These are phyloP conservation scores for Aspergillus nanangensis DNA, from an alignment of 495 filamentous ascomycete species.

Conservation along the genomic window DNA sequence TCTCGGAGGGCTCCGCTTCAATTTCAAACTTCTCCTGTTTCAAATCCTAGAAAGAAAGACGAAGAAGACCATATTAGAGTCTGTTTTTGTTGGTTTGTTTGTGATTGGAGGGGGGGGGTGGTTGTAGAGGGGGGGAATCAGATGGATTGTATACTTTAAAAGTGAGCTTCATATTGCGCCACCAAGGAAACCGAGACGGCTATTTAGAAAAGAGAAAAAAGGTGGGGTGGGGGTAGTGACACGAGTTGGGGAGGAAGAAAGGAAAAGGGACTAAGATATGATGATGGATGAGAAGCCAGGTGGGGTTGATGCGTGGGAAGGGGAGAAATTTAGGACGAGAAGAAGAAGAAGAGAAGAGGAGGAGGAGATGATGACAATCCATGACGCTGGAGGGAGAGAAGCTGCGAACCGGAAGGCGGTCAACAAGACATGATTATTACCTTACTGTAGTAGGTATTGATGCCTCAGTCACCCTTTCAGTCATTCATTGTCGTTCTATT, in stretches of 20 bases:
- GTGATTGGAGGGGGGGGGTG: conserved; percentile 13
- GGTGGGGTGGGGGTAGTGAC: conserved; percentile 2
- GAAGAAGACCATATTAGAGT: conserved; percentile 12
- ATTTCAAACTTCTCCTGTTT: conserved; percentile 97
- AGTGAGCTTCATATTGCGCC: conserved; percentile 72
- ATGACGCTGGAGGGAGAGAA: conserved; percentile 14
- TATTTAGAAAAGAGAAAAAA: too few relatives aligned
- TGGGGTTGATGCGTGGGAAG: background rate
- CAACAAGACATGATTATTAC: conserved; percentile 2
- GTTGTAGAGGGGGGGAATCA: conserved; percentile 17
- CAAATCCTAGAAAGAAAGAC: conserved; percentile 61
- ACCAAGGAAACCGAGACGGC: conserved; percentile 16
- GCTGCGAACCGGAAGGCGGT: conserved; percentile 16
- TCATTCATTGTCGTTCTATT: background rate
- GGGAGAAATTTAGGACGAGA: background rate
- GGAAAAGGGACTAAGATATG: background rate
- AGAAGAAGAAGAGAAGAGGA: conserved; percentile 3
- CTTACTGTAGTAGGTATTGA: background rate
- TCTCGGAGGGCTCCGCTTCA: conserved; percentile 88
- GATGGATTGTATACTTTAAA: conserved; percentile 79
- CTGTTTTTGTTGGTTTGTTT: background rate
- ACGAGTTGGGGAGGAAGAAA: background rate
- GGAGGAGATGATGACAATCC: conserved; percentile 15
- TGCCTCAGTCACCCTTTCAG: background rate
- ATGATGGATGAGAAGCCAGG: background rate